phyloP scores from a whole-genome alignment of 129 eudicot species.

The Lactuca sativa region DNA sequence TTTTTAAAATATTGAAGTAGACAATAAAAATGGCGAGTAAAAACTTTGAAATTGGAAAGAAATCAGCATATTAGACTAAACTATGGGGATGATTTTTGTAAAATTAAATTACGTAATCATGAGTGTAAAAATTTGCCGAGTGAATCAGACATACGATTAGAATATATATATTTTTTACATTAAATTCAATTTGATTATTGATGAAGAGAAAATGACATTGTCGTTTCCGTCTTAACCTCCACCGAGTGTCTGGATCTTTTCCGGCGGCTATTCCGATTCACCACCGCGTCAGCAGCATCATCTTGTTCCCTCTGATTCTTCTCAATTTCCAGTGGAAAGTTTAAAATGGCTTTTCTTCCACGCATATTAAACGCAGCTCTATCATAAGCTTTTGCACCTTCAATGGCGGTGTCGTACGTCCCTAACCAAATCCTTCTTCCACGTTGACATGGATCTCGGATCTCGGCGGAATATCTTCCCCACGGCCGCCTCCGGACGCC shows the following conservation, averaged over 20 bases:
- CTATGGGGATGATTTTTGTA: too few relatives aligned
- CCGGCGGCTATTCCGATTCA: background rate
- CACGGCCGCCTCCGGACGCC: slow-evolving; percentile 65
- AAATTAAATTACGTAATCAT: too few relatives aligned
- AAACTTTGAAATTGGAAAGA: too few relatives aligned
- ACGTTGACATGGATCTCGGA: slow-evolving; percentile 47
- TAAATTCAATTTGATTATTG: too few relatives aligned
- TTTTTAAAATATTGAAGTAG: too few relatives aligned
- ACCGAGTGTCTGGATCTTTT: background rate
- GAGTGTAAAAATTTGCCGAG: too few relatives aligned
- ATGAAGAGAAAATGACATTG: too few relatives aligned
- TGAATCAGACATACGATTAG: too few relatives aligned
- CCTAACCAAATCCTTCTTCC: slow-evolving; percentile 63
- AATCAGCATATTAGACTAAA: too few relatives aligned
- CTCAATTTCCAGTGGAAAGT: slow-evolving; percentile 51
- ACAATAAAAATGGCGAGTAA: too few relatives aligned
- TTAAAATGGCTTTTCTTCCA: slow-evolving; percentile 53
- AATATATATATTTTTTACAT: too few relatives aligned
- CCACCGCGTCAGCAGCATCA: slow-evolving; percentile 3
- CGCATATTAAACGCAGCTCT: slow-evolving; percentile 51
- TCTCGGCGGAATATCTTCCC: slow-evolving; percentile 69
- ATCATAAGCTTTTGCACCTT: slow-evolving; percentile 59
- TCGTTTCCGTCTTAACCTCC: background rate
- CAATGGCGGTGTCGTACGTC: slow-evolving; percentile 52
- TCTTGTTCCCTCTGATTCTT: background rate